These are phyloP conservation scores for Chenopodium formosanum DNA, from an alignment of 148 eudicot genomes.

Conservation along the genomic window DNA sequence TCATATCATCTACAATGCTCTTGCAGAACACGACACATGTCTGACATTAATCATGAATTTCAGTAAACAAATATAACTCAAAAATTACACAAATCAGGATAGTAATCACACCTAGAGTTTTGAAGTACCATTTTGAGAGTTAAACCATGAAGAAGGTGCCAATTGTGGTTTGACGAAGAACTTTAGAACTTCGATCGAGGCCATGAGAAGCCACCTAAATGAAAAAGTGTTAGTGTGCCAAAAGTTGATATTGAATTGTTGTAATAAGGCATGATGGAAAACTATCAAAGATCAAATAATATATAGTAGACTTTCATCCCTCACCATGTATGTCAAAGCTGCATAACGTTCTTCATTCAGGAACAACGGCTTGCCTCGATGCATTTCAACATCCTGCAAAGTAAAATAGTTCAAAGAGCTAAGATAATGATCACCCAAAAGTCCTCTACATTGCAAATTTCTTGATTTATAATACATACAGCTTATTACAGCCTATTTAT, in stretches of 20 bases:
- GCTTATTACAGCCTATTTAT: not conserved
- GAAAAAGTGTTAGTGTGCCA: no score
- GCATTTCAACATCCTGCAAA: constrained; percentile 77
- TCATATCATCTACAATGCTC: not conserved
- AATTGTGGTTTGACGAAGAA: constrained; percentile 73
- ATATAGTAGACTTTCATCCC: not conserved
- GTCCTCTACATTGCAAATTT: not conserved
- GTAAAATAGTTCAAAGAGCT: not conserved
- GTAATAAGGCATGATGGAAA: not conserved
- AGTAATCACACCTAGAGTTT: not conserved
- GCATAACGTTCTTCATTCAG: constrained; percentile 93
- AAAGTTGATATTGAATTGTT: not conserved
- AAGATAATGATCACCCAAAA: not conserved
- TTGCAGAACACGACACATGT: not conserved
- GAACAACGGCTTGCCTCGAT: constrained; percentile 83
- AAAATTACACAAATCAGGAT: no score
- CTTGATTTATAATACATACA: not conserved
- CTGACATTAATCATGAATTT: not conserved
- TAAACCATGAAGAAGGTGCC: constrained; percentile 63
- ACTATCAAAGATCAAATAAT: no score
- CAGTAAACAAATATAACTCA: no score
- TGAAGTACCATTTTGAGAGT: constrained; percentile 20
- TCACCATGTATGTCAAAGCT: constrained; percentile 83
- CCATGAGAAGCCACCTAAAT: constrained; percentile 92
- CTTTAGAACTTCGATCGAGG: constrained; percentile 77